A percentile compares a stretch with the other conserved stretches of the same genome.
These are phyloP conservation scores for Penicillium waksmanii DNA, from an alignment of 495 filamentous ascomycete genomes.

Conservation along the genomic window DNA sequence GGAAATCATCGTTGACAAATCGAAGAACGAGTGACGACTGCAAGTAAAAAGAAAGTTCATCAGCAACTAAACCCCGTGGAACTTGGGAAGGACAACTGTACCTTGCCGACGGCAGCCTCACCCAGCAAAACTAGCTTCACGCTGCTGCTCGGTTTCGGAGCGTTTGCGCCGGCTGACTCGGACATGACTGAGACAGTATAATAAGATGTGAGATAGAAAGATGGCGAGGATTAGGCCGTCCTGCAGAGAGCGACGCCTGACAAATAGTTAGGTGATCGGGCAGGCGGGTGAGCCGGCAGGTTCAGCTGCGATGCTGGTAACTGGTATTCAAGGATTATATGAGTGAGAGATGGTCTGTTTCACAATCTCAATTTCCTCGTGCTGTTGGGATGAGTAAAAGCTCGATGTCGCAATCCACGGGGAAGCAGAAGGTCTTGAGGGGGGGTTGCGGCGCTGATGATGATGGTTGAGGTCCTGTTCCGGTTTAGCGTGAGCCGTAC, in stretches of 20 bases:
- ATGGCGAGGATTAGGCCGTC: constrained; percentile 38
- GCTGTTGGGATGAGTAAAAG: constrained; percentile 18
- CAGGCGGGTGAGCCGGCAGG: constrained; percentile 31
- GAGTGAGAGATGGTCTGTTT: constrained; percentile 10
- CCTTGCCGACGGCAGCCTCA: constrained; percentile 98
- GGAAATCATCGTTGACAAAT: constrained; percentile 99
- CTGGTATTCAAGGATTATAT: constrained; percentile 8
- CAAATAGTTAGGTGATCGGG: constrained; percentile 32
- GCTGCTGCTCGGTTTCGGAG: constrained; percentile 95
- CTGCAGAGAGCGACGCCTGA: constrained; percentile 31
- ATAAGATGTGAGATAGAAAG: neutral
- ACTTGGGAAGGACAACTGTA: constrained; percentile 42
- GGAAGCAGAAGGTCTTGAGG: constrained; percentile 23
- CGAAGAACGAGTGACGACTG: constrained; percentile 97
- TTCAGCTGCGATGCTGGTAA: constrained; percentile 25
- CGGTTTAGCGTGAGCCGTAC: constrained; percentile 33
- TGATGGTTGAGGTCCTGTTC: constrained; percentile 28
- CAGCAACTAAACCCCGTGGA: constrained; percentile 22
- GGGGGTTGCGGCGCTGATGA: constrained; percentile 30
- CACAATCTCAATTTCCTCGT: constrained; percentile 10
- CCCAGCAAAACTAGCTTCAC: constrained; percentile 98
- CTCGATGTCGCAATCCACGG: constrained; percentile 22
- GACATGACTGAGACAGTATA: constrained; percentile 40
- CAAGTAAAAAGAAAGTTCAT: constrained; percentile 17
- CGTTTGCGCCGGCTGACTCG: constrained; percentile 54